Evolutionary conservation across 75 land plant species (phyloP).

Genomic region (Cryptomeria japonica): DNA sequence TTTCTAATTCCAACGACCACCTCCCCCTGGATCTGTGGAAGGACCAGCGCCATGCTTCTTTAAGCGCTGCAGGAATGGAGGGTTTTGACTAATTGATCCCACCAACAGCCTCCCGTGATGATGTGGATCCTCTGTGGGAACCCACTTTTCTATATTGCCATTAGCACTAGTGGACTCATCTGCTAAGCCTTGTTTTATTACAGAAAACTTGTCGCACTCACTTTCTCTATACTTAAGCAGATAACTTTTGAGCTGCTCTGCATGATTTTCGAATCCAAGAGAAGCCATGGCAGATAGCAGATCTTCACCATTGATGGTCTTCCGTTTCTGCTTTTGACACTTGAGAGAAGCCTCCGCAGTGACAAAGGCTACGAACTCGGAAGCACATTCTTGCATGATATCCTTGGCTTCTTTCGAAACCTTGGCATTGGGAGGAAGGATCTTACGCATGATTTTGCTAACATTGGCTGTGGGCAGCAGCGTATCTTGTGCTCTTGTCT

Average conservation of each 20-base stretch:
- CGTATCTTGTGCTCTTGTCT: constrained; percentile 34
- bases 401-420: constrained; percentile 43
- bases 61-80: no score
- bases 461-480: constrained; percentile 47
- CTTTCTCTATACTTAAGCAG: constrained; percentile 54
- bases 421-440: constrained; percentile 42
- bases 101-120: no score
- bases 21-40: no score
- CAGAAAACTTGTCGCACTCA: constrained; percentile 16
- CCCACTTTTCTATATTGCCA: neutral
- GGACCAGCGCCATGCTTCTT: no score
- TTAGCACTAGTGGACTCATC: neutral
- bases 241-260: constrained; percentile 47
- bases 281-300: constrained; percentile 61
- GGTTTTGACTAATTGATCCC: no score
- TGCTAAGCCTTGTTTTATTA: neutral
- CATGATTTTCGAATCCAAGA: constrained; percentile 66
- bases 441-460: constrained; percentile 42
- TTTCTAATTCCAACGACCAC: no score
- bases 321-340: constrained; percentile 57
- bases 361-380: constrained; percentile 50
- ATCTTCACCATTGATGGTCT: constrained; percentile 73
- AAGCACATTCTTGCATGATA: constrained; percentile 17
- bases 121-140: neutral
- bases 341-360: constrained; percentile 22